phyloP scores from a whole-genome alignment of 768 basidiomycete genomes.

The Psilocybe subaeruginosa region DNA sequence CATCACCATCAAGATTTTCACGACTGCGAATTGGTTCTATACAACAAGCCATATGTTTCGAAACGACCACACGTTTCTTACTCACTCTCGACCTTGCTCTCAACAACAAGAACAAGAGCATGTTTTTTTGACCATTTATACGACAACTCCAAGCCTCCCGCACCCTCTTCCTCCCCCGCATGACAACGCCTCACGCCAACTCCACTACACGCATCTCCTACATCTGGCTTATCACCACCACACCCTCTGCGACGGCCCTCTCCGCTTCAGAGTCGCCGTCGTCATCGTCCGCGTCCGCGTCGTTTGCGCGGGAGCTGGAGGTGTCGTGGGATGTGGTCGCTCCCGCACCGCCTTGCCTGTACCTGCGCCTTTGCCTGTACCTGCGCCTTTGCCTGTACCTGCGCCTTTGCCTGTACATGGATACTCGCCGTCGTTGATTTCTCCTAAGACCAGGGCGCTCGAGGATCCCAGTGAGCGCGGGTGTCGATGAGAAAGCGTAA shows the following conservation, averaged over 20 bases:
- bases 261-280: conserved; percentile 26
- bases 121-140: not conserved
- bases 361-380: no score
- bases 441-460: conserved; percentile 24
- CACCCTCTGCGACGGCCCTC: conserved; percentile 55
- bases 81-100: not conserved
- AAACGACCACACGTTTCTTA: not conserved
- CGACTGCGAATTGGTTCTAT: not conserved
- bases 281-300: conserved; percentile 29
- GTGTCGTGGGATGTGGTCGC: conserved; percentile 24
- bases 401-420: no score
- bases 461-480: not conserved
- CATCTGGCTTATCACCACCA: conserved; percentile 53
- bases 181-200: not conserved
- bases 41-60: not conserved
- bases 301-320: conserved; percentile 34
- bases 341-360: no score
- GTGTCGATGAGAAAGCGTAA: conserved; percentile 25
- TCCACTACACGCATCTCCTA: conserved; percentile 35
- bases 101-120: not conserved
- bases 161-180: not conserved
- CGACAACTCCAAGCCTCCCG: not conserved
- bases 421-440: conserved; percentile 12
- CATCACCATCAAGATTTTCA: not conserved
- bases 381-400: no score